These are phyloP conservation scores for Salvia miltiorrhiza DNA, from an alignment of 257 asterid species.

Conservation along the genomic window DNA sequence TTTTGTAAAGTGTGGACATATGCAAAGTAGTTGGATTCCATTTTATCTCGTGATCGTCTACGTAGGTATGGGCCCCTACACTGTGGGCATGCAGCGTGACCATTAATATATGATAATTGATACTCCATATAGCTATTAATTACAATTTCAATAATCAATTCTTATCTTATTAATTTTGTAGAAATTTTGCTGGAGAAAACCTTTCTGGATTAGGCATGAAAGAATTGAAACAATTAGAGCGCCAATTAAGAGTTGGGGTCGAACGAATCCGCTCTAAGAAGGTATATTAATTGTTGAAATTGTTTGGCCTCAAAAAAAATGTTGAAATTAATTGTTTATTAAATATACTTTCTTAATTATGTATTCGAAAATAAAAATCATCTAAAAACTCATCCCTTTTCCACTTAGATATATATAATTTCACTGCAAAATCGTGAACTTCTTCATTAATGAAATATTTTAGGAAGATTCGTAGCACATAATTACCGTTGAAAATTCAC, in stretches of 20 bases:
- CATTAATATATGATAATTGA: too few species aligned
- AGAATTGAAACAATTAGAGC: slow-evolving; percentile 57
- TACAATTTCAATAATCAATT: neutral
- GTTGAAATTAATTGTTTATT: too few species aligned
- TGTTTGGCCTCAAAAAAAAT: too few species aligned
- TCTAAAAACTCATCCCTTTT: too few species aligned
- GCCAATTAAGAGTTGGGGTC: slow-evolving; percentile 51
- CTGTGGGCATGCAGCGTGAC: too few species aligned
- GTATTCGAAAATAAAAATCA: too few species aligned
- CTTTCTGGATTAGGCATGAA: slow-evolving; percentile 47
- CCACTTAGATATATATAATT: too few species aligned
- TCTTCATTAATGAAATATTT: neutral
- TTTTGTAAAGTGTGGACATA: too few species aligned
- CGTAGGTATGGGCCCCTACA: too few species aligned
- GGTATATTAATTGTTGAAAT: slow-evolving; percentile 24
- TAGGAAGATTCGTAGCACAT: neutral
- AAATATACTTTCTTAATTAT: neutral
- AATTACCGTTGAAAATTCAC: neutral
- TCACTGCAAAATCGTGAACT: neutral
- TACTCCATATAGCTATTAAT: too few species aligned
- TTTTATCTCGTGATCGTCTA: too few species aligned
- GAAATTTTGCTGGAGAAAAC: slow-evolving; percentile 60
- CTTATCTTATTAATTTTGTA: slow-evolving; percentile 14
- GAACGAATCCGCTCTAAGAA: slow-evolving; percentile 58
- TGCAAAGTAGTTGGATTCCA: too few species aligned